Evolutionary conservation across 805 yeast species (phyloP).

Genomic region (Saccharomycopsis lassenensis): DNA sequence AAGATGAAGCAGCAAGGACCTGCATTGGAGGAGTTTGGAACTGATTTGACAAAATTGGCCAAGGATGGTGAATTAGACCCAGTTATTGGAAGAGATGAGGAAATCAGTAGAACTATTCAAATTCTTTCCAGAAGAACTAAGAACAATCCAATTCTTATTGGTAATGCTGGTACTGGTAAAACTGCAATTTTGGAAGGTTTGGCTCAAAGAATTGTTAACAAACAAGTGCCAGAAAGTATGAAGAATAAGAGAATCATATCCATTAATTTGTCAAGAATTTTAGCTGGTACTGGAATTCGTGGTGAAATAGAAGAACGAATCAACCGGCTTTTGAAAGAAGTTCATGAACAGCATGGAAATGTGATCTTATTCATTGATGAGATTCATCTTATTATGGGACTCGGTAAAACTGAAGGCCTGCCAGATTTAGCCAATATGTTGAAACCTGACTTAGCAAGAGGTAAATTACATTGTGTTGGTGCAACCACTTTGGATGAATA

Average conservation of each 20-base stretch:
- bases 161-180: constrained; percentile 97
- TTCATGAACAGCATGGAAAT: constrained; percentile 47
- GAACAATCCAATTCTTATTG: constrained; percentile 90
- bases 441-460: constrained; percentile 91
- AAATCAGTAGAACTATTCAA: constrained; percentile 85
- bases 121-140: constrained; percentile 86
- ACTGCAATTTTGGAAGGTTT: constrained; percentile 95
- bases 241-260: constrained; percentile 76
- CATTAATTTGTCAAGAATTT: constrained; percentile 77
- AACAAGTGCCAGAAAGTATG: constrained; percentile 92
- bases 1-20: constrained; percentile 36
- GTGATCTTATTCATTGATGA: constrained; percentile 85
- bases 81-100: constrained; percentile 94
- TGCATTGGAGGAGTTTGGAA: constrained; percentile 76
- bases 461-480: constrained; percentile 80
- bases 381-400: constrained; percentile 76
- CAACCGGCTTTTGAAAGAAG: constrained; percentile 70
- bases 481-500: constrained; percentile 95
- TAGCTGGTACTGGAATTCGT: constrained; percentile 90
- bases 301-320: constrained; percentile 94
- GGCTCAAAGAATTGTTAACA: constrained; percentile 84
- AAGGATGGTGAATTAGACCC: constrained; percentile 88
- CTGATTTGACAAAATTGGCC: constrained; percentile 79
- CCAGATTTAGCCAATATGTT: constrained; percentile 81
- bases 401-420: constrained; percentile 90